Percentiles rank a stretch among this genome's conserved stretches.
Conservation (phyloP, 78 protist genomes). For the Polysphondylium violaceum region DNA sequence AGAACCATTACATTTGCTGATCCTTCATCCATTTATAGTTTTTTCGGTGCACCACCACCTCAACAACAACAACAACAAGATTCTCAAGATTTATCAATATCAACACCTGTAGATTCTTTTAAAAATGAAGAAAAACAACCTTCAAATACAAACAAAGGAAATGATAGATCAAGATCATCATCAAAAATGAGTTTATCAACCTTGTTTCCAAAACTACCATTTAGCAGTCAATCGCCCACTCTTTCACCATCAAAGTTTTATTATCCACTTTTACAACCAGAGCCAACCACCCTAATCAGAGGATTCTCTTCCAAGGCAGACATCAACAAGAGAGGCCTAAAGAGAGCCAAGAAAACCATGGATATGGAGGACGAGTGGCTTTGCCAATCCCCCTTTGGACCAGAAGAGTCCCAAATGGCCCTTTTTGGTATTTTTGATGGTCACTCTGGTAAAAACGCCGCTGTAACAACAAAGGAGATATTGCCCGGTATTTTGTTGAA, state of each 20-base stretch:
- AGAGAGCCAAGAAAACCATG: slow-evolving; percentile 65
- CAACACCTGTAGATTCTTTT: slow-evolving; percentile 28
- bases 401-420: slow-evolving; percentile 34
- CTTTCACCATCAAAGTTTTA: slow-evolving; percentile 59
- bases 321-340: slow-evolving; percentile 66
- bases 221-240: slow-evolving; percentile 6
- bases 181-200: slow-evolving; percentile 21
- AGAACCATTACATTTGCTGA: slow-evolving; percentile 67
- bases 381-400: slow-evolving; percentile 33
- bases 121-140: neutral
- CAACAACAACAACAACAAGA: slow-evolving; percentile 1
- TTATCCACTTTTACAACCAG: slow-evolving; percentile 70
- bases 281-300: slow-evolving; percentile 57
- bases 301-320: slow-evolving; percentile 54
- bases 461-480: slow-evolving; percentile 62
- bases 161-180: slow-evolving; percentile 7
- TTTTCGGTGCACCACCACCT: slow-evolving; percentile 32
- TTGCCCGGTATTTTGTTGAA: slow-evolving; percentile 49
- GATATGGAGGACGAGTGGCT: slow-evolving; percentile 63
- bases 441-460: slow-evolving; percentile 82
- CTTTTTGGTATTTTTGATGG: slow-evolving; percentile 80
- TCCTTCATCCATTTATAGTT: slow-evolving; percentile 34
- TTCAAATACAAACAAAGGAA: neutral
- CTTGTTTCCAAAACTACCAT: slow-evolving; percentile 43
- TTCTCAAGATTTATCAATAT: neutral